Conservation (phyloP, 768 basidiomycete genomes). For the Tephrocybe sp. region DNA sequence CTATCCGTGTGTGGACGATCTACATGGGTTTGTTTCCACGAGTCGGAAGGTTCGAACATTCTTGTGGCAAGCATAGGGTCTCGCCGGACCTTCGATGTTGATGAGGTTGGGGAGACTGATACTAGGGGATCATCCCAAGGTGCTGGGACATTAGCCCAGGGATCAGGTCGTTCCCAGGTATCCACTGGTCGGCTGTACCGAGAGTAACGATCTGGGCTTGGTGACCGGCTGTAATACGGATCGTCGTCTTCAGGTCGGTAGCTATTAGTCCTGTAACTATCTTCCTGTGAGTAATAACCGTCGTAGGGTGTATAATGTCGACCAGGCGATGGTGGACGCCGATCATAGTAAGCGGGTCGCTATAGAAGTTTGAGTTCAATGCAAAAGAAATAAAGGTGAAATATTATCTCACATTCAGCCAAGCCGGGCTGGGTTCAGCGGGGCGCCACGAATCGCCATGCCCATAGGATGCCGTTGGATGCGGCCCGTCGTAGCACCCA, state of each 20-base stretch:
- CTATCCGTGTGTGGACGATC: slow-evolving; percentile 44
- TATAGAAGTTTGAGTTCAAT: slow-evolving; percentile 24
- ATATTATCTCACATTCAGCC: slow-evolving; percentile 45
- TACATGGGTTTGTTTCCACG: slow-evolving; percentile 62
- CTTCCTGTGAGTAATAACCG: slow-evolving; percentile 43
- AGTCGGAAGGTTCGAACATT: slow-evolving; percentile 73
- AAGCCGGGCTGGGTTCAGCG: slow-evolving; percentile 25
- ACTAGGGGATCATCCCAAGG: slow-evolving; percentile 44
- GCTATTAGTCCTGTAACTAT: slow-evolving; percentile 17
- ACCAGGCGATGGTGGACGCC: slow-evolving; percentile 50
- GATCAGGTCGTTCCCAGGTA: slow-evolving; percentile 44
- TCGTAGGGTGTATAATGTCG: slow-evolving; percentile 47
- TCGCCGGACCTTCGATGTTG: slow-evolving; percentile 26
- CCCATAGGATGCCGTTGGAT: slow-evolving; percentile 29
- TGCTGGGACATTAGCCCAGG: slow-evolving; percentile 37
- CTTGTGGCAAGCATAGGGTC: slow-evolving; percentile 38
- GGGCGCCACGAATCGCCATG: slow-evolving; percentile 34
- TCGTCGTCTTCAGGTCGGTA: slow-evolving; percentile 22
- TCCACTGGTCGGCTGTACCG: slow-evolving; percentile 35
- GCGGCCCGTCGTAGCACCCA: slow-evolving; percentile 38
- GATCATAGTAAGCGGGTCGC: slow-evolving; percentile 34
- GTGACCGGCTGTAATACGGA: slow-evolving; percentile 43
- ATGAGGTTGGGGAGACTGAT: slow-evolving; percentile 36
- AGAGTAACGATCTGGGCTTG: slow-evolving; percentile 54
- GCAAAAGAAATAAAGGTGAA: slow-evolving; percentile 7